Conservation (phyloP, 1,284 basidiomycete species). For the Ustilago trichophora region DNA sequence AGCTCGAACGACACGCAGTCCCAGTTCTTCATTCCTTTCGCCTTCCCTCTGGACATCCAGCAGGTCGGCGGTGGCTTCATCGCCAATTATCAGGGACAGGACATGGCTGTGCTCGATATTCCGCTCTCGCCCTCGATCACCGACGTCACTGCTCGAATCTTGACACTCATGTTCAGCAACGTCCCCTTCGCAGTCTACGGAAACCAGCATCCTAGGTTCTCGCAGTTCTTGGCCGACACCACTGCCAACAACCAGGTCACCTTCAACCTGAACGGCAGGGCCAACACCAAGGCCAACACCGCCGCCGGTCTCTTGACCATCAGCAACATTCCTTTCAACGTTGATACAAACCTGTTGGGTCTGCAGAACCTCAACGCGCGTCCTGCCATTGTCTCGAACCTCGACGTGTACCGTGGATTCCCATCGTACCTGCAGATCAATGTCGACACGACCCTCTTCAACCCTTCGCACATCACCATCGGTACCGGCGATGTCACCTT, state of each 20-base stretch:
- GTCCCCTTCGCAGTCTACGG: conserved; percentile 74
- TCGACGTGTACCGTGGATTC: conserved; percentile 79
- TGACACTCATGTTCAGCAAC: conserved; percentile 74
- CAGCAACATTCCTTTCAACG: conserved; percentile 74
- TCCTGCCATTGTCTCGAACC: conserved; percentile 72
- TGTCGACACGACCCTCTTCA: conserved; percentile 69
- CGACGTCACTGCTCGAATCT: conserved; percentile 74
- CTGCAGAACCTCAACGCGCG: conserved; percentile 75
- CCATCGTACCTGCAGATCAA: conserved; percentile 77
- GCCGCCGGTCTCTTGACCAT: conserved; percentile 75
- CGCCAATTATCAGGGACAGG: conserved; percentile 71
- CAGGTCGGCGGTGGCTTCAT: conserved; percentile 75
- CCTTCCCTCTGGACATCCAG: conserved; percentile 76
- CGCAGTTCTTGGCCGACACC: conserved; percentile 76
- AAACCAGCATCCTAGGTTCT: conserved; percentile 72
- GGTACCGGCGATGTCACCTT: conserved; percentile 76
- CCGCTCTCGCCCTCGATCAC: conserved; percentile 74
- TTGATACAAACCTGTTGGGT: conserved; percentile 74
- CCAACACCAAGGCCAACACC: conserved; percentile 74
- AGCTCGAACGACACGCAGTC: conserved; percentile 74
- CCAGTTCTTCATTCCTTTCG: conserved; percentile 76
- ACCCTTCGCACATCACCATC: conserved; percentile 76
- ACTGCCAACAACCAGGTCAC: conserved; percentile 71
- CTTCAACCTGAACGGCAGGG: conserved; percentile 73
- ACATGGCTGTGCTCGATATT: conserved; percentile 75